Base-by-base conservation (phyloP, 495 filamentous ascomycete genomes). In the Xylaria venustula region DNA sequence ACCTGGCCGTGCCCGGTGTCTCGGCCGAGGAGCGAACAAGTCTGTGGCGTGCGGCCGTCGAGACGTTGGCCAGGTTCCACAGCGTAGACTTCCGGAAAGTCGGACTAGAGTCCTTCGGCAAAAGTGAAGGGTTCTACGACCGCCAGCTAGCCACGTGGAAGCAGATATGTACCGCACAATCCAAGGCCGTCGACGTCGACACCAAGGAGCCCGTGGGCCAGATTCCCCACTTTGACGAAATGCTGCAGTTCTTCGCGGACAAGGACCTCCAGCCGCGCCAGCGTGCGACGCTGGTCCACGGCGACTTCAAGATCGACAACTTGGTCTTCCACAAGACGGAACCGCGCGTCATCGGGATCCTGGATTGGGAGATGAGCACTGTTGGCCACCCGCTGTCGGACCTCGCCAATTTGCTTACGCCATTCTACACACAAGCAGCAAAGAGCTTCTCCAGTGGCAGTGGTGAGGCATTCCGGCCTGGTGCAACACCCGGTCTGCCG, bases 241-340 rank as follows among this genome's bases (percentile, higher is more conserved):
- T 95, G 77, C 82, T 93, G 58, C 71, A 69, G 2, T 97, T 93
- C 77, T 97, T 98, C 67, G 71, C 67, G 37, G 79, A 88, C 73
- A 76, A 85, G 58, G 73, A 76, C 61, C 81, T 77, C 30, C 91
- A 95, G 70, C 93, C 94, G 2, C 80, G 79, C 30, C 93, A 97
- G 67, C 79, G 90, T 42, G 86, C 84, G 22, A 88, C 87, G 2
- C 79, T 97, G 20, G 86, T 98, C 25, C 94, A 98, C 67, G 94
- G 94, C 25, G 94, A 98, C 67, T 98, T 93, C 78, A 98, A 98
- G 77, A 93, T 98, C 68, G 94, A 98, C 73, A 98, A 98, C 67
- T 76, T 98, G 59, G 89, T 98, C 45, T 98, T 93, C 72, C 91
- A 96, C 74, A 87, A 89, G 75, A 92, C 87, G 0, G 91, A 95